These are phyloP conservation scores for Kwoniella pini DNA, from an alignment of 768 basidiomycete species.

Conservation along the genomic window DNA sequence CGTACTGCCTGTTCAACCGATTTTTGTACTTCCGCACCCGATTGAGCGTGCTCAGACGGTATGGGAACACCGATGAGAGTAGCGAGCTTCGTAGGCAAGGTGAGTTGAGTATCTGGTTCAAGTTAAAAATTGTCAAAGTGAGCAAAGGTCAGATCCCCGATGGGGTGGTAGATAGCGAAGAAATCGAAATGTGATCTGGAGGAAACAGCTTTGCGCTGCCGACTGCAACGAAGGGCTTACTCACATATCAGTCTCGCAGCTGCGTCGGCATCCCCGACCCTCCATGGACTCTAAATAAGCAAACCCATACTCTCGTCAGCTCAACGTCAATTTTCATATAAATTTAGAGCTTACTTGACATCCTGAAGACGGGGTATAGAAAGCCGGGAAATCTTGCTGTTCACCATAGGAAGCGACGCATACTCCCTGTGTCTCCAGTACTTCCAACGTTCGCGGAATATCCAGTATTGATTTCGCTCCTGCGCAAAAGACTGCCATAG, in stretches of 20 bases:
- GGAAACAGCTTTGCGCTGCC: no score
- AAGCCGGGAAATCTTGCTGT: conserved; percentile 86
- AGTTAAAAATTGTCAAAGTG: no score
- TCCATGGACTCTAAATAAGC: conserved; percentile 71
- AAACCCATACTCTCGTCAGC: neutral
- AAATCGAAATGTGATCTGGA: no score
- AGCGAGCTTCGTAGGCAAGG: conserved; percentile 73
- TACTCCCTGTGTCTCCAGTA: conserved; percentile 84
- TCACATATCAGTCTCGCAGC: conserved; percentile 65
- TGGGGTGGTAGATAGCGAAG: no score
- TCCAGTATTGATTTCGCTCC: conserved; percentile 95
- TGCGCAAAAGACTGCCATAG: conserved; percentile 87
- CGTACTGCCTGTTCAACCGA: conserved; percentile 79
- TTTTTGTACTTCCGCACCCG: conserved; percentile 69
- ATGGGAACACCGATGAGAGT: conserved; percentile 87
- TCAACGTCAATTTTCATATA: neutral
- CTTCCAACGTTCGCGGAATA: conserved; percentile 66
- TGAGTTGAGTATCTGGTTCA: conserved; percentile 67
- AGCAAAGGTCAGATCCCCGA: no score
- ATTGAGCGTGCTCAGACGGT: conserved; percentile 69
- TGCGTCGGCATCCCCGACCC: conserved; percentile 62
- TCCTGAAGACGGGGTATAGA: conserved; percentile 82
- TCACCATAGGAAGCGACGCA: conserved; percentile 78
- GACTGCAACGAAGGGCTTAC: no score
- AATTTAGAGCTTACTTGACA: conserved; percentile 61